Evolutionary conservation across 2,329 filamentous ascomycete genomes (phyloP), one percentile per base, ranked within the genome.

Genomic region (Ophiosphaerella narmari): DNA sequence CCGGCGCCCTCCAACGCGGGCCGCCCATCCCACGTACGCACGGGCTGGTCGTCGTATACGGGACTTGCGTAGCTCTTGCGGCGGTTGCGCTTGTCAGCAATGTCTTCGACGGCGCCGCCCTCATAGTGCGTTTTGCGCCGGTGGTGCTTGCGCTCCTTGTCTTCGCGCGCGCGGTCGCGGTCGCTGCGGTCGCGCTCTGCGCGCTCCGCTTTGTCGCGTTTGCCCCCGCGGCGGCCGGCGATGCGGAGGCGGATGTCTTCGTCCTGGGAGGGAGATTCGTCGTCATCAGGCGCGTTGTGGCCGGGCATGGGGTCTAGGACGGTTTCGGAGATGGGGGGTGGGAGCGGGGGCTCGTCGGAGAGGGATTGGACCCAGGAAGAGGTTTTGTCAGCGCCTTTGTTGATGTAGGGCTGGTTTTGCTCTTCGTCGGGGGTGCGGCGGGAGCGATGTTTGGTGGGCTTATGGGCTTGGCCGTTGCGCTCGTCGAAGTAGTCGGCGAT

Each of bases 281-380:
- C 68, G 45, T 73, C 69, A 8, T 64, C 59, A 1, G 57, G 61
- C 1, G 42, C 53, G 5, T 65, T 63, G 46, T 60, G 63, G 13
- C 62, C 65, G 0, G 71, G 70, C 1, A 57, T 58, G 3, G 61
- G 62, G 44, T 81, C 78, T 48, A 80, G 66, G 39, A 81, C 78
- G 2, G 78, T 80, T 48, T 75, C 76, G 11, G 67, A 67, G 37
- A 74, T 66, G 41, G 77, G 77, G 2, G 76, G 74, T 3, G 77
- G 77, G 5, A 75, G 73, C 3, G 78, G 77, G 16, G 77, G 77
- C 29, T 77, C 75, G 39, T 75, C 72, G 43, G 71, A 75, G 43
- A 81, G 60, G 1, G 69, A 75, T 49, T 79, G 67, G 7, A 81
- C 77, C 78, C 78, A 81, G 0, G 75, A 78, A 1, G 73, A 73